Evolutionary conservation across 768 basidiomycete genomes (phyloP), one percentile per base, ranked within the genome.

Genomic region (Lactifluus hygrophoroides): DNA sequence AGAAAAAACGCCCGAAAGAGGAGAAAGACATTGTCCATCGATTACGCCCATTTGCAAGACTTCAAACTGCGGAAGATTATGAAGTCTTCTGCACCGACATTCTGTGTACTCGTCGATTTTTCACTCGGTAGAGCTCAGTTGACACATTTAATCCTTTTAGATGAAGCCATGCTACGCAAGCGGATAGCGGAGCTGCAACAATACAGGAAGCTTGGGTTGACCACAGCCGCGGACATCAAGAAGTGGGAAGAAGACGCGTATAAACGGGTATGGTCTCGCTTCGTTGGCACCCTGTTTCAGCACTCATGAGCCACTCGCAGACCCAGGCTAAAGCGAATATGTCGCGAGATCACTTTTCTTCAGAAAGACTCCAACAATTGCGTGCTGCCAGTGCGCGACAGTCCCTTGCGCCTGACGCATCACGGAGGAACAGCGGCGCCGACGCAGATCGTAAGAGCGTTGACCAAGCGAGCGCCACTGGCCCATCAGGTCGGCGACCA

Each of bases 11-110:
- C 17, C 80, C 81, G 8, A 86, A 88, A 65, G 95, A 97, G 61
- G 94, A 98, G 66, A 83, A 88, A 63, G 96, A 98, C 61, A 85
- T 97, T 55, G 72, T 93, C 23, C 84, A 91, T 65, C 84, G 94
- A 25, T 78, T 94, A 54, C 88, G 94, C 63, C 90, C 93, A 3
- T 97, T 97, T 70, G 83, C 95, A 27, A 83, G 86, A 53, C 74
- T 98, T 35, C 94, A 96, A 69, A 94, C 92, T 0, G 86, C 88
- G 1, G 84, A 89, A 58, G 95, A 99, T 67, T 94, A 87, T 65
- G 96, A 99, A 69, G 77, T 77, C 3, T 90, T 98, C 68, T 77
- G 86, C 5, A 80, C 92, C 11, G 95, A 96, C 55, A 80, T 98
- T 58, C 77, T 97, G 25, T 97, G 94, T 97, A 75, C 51, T 88